A percentile compares a stretch with the other conserved stretches of the same genome.
Conservation (phyloP, 2,329 filamentous ascomycete species). For the Septoria linicola region DNA sequence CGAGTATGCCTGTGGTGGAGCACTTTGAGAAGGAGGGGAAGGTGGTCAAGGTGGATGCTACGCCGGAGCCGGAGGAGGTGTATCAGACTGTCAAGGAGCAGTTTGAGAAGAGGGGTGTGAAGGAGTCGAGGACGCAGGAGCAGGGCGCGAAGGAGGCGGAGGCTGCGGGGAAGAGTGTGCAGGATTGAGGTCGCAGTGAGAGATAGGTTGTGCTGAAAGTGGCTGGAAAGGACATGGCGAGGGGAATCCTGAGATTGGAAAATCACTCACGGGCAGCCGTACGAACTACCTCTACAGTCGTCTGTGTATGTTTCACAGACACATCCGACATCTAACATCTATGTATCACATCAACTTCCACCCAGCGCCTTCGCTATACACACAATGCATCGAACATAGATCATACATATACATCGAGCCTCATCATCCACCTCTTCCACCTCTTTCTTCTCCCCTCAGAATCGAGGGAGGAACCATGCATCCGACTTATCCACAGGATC, state of each 20-base stretch:
- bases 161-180: constrained; percentile 13
- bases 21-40: constrained; percentile 73
- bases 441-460: not conserved
- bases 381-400: no score
- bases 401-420: no score
- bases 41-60: constrained; percentile 78
- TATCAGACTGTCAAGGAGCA: constrained; percentile 55
- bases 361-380: no score
- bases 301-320: no score
- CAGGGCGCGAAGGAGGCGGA: constrained; percentile 10
- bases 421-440: not conserved
- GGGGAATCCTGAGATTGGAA: no score
- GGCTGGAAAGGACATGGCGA: no score
- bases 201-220: no score
- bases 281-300: no score
- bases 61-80: constrained; percentile 63
- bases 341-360: no score
- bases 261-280: no score
- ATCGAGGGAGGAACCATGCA: constrained; percentile 10
- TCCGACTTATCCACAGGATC: constrained; percentile 41
- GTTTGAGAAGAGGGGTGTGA: constrained; percentile 47
- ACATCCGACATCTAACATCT: not conserved
- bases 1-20: constrained; percentile 94
- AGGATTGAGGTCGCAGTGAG: constrained; percentile 8
- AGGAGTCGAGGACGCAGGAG: constrained; percentile 17